These are phyloP conservation scores for Microthyrium microscopicum DNA, from an alignment of 2,329 filamentous ascomycete species.

Conservation along the genomic window DNA sequence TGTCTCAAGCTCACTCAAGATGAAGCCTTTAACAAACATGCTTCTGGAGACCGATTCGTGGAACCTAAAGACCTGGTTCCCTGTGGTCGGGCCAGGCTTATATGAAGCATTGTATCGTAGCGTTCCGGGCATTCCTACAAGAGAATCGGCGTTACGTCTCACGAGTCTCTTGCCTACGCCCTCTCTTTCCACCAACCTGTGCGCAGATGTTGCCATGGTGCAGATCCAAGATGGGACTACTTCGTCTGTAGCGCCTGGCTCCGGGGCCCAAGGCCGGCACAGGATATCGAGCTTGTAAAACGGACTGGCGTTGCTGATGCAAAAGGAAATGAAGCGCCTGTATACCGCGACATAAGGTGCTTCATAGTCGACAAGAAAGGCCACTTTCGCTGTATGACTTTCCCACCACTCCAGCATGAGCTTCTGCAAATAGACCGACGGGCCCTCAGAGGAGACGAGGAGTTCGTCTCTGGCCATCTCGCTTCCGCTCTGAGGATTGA, in stretches of 20 bases:
- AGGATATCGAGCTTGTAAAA: slow-evolving; percentile 1
- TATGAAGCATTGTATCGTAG: no score
- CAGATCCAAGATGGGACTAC: slow-evolving; percentile 4
- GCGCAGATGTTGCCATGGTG: no score
- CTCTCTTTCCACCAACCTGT: no score
- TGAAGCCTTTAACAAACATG: slow-evolving; percentile 5
- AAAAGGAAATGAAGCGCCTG: slow-evolving; percentile 2
- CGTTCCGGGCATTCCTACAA: slow-evolving; percentile 21
- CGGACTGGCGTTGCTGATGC: background rate
- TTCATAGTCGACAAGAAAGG: slow-evolving; percentile 10
- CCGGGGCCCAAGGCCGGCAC: slow-evolving; percentile 4
- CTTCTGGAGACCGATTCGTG: no score
- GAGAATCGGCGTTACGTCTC: slow-evolving; percentile 22
- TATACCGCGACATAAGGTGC: background rate
- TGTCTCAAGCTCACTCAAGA: background rate
- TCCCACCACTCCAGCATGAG: no score
- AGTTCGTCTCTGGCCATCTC: no score
- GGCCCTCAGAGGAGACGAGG: no score
- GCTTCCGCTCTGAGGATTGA: no score
- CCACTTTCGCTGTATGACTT: slow-evolving; percentile 13
- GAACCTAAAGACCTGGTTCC: no score
- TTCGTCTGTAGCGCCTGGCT: background rate
- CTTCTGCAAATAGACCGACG: no score
- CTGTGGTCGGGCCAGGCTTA: no score
- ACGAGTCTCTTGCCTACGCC: no score